These are phyloP conservation scores for Lentinus polychrous DNA, from an alignment of 1,284 basidiomycete genomes.

Conservation along the genomic window DNA sequence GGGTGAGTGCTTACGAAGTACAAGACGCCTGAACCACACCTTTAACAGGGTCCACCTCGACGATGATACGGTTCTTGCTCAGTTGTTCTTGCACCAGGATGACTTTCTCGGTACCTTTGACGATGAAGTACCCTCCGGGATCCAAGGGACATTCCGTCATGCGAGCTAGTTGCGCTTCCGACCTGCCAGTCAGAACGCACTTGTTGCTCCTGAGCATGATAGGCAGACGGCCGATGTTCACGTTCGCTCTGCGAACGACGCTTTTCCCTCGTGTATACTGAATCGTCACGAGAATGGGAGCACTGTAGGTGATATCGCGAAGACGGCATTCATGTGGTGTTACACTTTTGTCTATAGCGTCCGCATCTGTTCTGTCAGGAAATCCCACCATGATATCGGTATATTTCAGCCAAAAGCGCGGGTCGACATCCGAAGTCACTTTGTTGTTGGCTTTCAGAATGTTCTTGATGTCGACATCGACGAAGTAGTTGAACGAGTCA, in stretches of 20 bases:
- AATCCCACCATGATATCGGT: slow-evolving; percentile 91
- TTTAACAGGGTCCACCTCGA: slow-evolving; percentile 90
- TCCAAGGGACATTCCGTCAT: slow-evolving; percentile 98
- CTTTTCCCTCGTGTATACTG: slow-evolving; percentile 93
- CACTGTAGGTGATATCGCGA: slow-evolving; percentile 94
- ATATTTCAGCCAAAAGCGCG: slow-evolving; percentile 96
- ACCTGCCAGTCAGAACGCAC: slow-evolving; percentile 79
- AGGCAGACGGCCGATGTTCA: slow-evolving; percentile 89
- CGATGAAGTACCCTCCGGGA: slow-evolving; percentile 98
- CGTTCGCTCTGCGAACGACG: slow-evolving; percentile 78
- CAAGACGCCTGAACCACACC: slow-evolving; percentile 94
- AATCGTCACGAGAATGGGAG: slow-evolving; percentile 91
- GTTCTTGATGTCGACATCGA: slow-evolving; percentile 95
- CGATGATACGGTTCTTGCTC: slow-evolving; percentile 99
- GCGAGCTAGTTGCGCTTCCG: slow-evolving; percentile 76
- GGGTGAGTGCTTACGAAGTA: slow-evolving; percentile 71
- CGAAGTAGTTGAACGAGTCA: slow-evolving; percentile 99
- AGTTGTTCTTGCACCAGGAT: slow-evolving; percentile 99
- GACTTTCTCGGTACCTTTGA: slow-evolving; percentile 99
- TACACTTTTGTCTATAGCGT: slow-evolving; percentile 76
- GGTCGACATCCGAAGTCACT: slow-evolving; percentile 95
- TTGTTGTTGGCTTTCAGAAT: slow-evolving; percentile 93
- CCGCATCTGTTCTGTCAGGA: slow-evolving; percentile 83
- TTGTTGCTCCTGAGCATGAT: slow-evolving; percentile 98
- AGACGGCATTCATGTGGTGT: slow-evolving; percentile 98